Evolutionary conservation across 2,329 filamentous ascomycete species (phyloP).

Genomic region (Ophiosphaerella narmari): DNA sequence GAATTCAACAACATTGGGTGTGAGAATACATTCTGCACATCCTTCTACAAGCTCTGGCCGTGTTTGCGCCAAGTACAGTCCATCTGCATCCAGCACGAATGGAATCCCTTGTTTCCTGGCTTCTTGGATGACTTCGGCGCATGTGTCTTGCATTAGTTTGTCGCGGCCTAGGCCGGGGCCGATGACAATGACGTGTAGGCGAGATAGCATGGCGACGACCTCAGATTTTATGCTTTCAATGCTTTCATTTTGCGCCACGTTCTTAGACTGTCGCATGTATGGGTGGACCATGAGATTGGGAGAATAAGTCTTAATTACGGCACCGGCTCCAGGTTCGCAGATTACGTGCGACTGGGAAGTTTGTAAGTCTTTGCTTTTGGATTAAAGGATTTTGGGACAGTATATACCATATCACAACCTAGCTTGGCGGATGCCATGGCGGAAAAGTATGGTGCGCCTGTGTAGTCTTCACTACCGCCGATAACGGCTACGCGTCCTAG

Average conservation of each 20-base stretch:
- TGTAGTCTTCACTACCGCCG: conserved; percentile 94
- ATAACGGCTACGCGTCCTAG: conserved; percentile 91
- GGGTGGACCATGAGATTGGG: conserved; percentile 99
- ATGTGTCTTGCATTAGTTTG: conserved; percentile 85
- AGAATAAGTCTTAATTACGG: conserved; percentile 95
- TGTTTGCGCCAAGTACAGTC: conserved; percentile 75
- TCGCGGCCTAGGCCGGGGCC: conserved; percentile 92
- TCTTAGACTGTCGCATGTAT: conserved; percentile 79
- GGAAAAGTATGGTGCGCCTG: conserved; percentile 96
- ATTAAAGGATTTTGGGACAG: neutral
- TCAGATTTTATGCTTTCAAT: conserved; percentile 67
- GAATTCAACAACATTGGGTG: conserved; percentile 95
- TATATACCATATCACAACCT: conserved; percentile 82
- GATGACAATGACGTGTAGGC: conserved; percentile 89
- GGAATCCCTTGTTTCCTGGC: conserved; percentile 74
- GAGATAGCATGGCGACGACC: conserved; percentile 79
- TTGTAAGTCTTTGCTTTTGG: conserved; percentile 17
- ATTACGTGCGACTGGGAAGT: conserved; percentile 79
- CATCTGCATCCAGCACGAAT: conserved; percentile 91
- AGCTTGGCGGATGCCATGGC: conserved; percentile 93
- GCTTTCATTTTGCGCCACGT: conserved; percentile 59
- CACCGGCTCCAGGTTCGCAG: conserved; percentile 82
- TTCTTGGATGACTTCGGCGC: conserved; percentile 75
- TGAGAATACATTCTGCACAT: conserved; percentile 83
- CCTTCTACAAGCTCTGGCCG: conserved; percentile 77